Conservation (phyloP, 2,329 filamentous ascomycete species). For the Cytospora paraplurivora region DNA sequence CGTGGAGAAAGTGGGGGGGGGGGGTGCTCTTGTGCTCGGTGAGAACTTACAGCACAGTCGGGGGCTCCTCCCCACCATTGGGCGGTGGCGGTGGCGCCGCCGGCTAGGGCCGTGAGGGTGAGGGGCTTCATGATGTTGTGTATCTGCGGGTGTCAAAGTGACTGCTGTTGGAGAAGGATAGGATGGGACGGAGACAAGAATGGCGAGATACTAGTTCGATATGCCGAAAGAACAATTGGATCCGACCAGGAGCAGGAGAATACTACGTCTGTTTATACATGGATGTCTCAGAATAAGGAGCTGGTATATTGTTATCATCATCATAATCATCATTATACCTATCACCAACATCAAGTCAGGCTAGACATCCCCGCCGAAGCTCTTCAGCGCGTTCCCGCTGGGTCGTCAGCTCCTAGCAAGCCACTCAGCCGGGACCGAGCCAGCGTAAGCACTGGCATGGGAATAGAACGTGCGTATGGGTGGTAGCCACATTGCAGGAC, state of each 20-base stretch:
- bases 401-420: background rate
- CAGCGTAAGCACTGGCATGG: background rate
- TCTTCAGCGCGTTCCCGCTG: background rate
- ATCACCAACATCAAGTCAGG: background rate
- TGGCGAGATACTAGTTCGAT: background rate
- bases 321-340: background rate
- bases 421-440: background rate
- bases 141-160: background rate
- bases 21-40: background rate
- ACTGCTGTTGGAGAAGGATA: background rate
- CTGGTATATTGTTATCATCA: background rate
- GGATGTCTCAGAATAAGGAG: too few species aligned
- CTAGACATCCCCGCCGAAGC: background rate
- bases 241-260: constrained; percentile 1
- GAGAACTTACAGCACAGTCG: constrained; percentile 44
- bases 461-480: background rate
- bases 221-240: background rate
- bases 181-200: too few species aligned
- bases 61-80: constrained; percentile 46
- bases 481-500: background rate
- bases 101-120: constrained; percentile 20
- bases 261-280: constrained; percentile 1
- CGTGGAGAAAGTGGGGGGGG: background rate
- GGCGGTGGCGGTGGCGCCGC: constrained; percentile 29
- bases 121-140: constrained; percentile 21